A percentile compares a stretch with the other conserved stretches of the same genome.
phyloP scores from a whole-genome alignment of 2,329 filamentous ascomycete species.

The Calonectria pseudoturangicola region DNA sequence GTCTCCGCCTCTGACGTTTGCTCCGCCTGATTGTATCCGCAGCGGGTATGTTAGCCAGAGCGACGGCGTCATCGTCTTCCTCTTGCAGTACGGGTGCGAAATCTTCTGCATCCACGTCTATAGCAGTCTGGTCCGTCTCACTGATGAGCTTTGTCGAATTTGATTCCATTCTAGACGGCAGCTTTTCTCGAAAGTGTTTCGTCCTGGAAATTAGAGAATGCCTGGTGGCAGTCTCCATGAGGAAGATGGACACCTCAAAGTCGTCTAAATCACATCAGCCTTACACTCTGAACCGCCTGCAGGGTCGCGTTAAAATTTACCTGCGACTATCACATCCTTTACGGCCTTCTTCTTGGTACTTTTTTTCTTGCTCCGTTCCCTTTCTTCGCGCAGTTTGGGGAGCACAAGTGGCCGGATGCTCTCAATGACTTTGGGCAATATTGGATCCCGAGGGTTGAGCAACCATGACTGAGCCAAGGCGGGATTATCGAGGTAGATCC shows the following conservation, averaged over 20 bases:
- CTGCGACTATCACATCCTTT: conserved; percentile 90
- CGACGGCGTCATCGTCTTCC: conserved; percentile 63
- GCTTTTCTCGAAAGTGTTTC: conserved; percentile 82
- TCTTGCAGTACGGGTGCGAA: conserved; percentile 67
- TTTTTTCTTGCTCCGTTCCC: conserved; percentile 75
- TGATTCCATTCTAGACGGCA: conserved; percentile 72
- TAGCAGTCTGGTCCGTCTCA: conserved; percentile 71
- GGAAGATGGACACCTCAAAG: conserved; percentile 95
- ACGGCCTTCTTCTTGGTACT: conserved; percentile 85
- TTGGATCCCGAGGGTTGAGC: conserved; percentile 83
- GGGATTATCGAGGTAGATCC: conserved; percentile 96
- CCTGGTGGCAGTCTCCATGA: conserved; percentile 88
- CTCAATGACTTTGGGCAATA: conserved; percentile 88
- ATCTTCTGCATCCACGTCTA: conserved; percentile 70
- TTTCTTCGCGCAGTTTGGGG: conserved; percentile 93
- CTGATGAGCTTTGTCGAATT: conserved; percentile 79
- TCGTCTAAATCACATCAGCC: conserved; percentile 77
- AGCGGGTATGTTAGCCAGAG: conserved; percentile 60
- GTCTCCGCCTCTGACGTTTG: conserved; percentile 56
- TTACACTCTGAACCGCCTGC: neutral
- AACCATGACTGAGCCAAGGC: conserved; percentile 89
- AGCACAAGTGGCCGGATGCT: conserved; percentile 90
- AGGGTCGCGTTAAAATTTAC: conserved; percentile 64
- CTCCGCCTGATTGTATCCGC: conserved; percentile 48
- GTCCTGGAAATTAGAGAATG: conserved; percentile 92